phyloP scores from a whole-genome alignment of 2,329 filamentous ascomycete species.

The Madurella mycetomatis region DNA sequence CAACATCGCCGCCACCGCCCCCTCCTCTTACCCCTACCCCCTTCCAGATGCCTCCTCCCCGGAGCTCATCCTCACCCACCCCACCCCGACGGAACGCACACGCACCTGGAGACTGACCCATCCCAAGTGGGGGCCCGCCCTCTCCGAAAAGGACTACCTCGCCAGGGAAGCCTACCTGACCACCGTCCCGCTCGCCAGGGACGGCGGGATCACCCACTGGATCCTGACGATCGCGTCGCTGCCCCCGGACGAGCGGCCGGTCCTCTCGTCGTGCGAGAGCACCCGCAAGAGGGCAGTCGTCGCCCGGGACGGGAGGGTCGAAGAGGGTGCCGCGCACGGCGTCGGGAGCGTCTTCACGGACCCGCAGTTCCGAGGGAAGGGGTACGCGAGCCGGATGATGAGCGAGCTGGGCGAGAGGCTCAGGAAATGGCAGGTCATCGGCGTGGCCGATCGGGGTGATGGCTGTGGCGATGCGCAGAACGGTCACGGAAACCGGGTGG shows the following conservation, averaged over 20 bases:
- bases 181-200: constrained; percentile 52
- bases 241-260: constrained; percentile 41
- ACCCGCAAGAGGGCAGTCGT: constrained; percentile 56
- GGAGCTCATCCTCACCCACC: constrained; percentile 47
- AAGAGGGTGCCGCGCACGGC: constrained; percentile 63
- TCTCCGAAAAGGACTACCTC: constrained; percentile 53
- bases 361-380: constrained; percentile 60
- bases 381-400: constrained; percentile 77
- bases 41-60: constrained; percentile 35
- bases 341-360: constrained; percentile 77
- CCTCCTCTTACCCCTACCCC: constrained; percentile 16
- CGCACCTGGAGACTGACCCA: constrained; percentile 54
- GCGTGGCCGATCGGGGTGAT: constrained; percentile 5
- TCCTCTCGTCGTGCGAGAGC: constrained; percentile 62
- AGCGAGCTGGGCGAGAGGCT: constrained; percentile 53
- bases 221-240: constrained; percentile 50
- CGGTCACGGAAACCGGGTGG: constrained; percentile 26
- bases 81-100: constrained; percentile 52
- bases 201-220: constrained; percentile 60
- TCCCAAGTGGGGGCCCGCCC: constrained; percentile 54
- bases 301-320: constrained; percentile 24
- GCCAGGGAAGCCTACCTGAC: constrained; percentile 55
- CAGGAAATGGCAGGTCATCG: constrained; percentile 32
- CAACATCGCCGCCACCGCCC: not conserved
- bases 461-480: not conserved